These are phyloP conservation scores for Kluyveromyces lactis DNA, from an alignment of 805 yeast species.

Conservation along the genomic window DNA sequence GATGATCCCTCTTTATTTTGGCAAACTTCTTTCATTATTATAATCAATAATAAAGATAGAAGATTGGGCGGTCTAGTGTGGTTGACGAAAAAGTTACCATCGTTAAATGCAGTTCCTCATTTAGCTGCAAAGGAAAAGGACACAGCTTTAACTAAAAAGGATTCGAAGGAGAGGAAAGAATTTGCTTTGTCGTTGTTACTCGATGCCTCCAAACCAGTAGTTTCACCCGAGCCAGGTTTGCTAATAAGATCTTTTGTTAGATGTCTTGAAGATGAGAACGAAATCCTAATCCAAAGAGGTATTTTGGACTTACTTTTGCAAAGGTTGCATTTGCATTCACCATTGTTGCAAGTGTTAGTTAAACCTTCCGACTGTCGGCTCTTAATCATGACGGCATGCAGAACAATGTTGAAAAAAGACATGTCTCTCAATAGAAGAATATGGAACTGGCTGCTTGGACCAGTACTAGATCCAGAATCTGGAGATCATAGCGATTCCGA, in stretches of 20 bases:
- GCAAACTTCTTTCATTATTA: constrained; percentile 69
- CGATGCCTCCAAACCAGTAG: constrained; percentile 50
- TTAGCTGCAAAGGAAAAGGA: constrained; percentile 13
- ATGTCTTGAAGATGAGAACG: constrained; percentile 58
- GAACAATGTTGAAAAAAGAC: constrained; percentile 70
- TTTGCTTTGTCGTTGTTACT: constrained; percentile 30
- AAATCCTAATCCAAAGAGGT: constrained; percentile 74
- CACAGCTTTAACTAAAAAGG: constrained; percentile 3
- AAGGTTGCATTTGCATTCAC: constrained; percentile 57
- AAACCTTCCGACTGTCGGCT: constrained; percentile 46
- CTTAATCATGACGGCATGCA: constrained; percentile 54
- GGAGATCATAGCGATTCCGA: constrained; percentile 9
- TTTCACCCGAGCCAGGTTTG: constrained; percentile 73
- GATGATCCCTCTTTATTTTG: constrained; percentile 72
- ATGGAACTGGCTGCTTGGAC: constrained; percentile 91
- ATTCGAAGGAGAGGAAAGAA: constrained; percentile 25
- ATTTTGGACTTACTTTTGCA: constrained; percentile 72
- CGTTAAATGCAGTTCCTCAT: constrained; percentile 36
- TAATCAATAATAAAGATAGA: constrained; percentile 72
- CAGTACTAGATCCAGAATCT: constrained; percentile 24
- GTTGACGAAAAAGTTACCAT: constrained; percentile 55
- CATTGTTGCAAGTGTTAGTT: constrained; percentile 41
- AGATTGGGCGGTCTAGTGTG: constrained; percentile 79
- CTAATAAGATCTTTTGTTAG: constrained; percentile 64
- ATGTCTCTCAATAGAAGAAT: constrained; percentile 91